Base-by-base conservation (phyloP, 768 basidiomycete species). In the Russula lepida region DNA sequence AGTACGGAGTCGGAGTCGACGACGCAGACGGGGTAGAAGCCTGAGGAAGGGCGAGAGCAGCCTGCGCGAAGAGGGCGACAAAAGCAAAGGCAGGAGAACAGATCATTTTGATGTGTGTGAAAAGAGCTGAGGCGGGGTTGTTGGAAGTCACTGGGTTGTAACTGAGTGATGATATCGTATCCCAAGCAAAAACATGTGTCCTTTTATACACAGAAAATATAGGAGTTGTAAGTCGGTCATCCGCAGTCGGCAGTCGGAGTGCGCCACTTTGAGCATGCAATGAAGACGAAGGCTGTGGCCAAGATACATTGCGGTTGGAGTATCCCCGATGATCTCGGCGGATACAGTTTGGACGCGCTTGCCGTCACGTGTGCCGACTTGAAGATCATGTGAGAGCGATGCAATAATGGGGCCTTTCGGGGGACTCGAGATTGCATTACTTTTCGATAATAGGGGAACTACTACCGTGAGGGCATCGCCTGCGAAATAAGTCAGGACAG, bases 141-240 rank as follows among this genome's bases (percentile, higher is more conserved):
- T 47, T 47, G 13, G 5, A 25, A 39, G 50, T 32, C 23, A 13
- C 23, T 54, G 52, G 17, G 19, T 19, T 13, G 37, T 8, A 43
- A n/a, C 60, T 58, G 62, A 49, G 19, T 43, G 43, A 43, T 46
- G 25, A 30, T n/a, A 12, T 4, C 4, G 35, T 37, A 4, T 6
- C 8, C 8, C 4, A 21, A 37, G 41, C n/a, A 5, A 28, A 56
- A 32, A 27, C 6, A 17, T 6, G 21, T 6, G 23, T 28, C 17
- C 32, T 54, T 53, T 54, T 59, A 59, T 59, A 59, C 19, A 46
- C 8, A 19, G 39, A 6, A 57, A n/a, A 41, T 11, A 46, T 32
- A 51, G 56, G 60, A 39, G 60, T 11, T 32, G 56, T 9, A 13
- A 43, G 33, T 1, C 13, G 12, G 9, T 9, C 30, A 30, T 17